Conservation (phyloP, 176 grass and related monocot species). For the Pontederia paniculata region DNA sequence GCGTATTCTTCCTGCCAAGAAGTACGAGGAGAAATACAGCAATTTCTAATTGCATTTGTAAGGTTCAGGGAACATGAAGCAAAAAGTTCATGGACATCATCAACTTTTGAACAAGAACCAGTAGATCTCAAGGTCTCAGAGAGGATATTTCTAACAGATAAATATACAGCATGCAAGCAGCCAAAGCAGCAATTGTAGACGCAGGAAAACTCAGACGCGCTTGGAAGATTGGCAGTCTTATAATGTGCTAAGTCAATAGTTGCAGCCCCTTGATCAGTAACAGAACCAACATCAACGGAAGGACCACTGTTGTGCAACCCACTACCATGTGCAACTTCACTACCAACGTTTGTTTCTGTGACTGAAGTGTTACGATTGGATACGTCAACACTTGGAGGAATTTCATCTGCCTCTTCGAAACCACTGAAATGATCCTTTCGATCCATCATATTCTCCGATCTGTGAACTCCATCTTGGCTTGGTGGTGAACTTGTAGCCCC, state of each 20-base stretch:
- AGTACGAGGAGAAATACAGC: conserved; percentile 33
- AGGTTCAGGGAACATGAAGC: conserved; percentile 59
- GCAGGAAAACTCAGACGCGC: conserved; percentile 33
- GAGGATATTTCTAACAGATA: conserved; percentile 40
- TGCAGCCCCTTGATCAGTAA: conserved; percentile 4
- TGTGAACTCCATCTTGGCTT: conserved; percentile 19
- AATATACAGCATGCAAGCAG: conserved; percentile 50
- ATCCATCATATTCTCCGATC: conserved; percentile 23
- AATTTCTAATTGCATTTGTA: conserved; percentile 41
- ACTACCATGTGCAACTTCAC: conserved; percentile 20
- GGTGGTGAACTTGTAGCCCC: conserved; percentile 4
- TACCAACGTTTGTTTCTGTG: conserved; percentile 12
- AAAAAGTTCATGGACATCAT: conserved; percentile 80
- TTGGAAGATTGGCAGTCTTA: conserved; percentile 15
- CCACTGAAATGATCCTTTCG: conserved; percentile 18
- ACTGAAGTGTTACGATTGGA: conserved; percentile 9
- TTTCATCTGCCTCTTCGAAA: conserved; percentile 22
- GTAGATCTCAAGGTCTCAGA: conserved; percentile 40
- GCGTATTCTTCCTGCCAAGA: conserved; percentile 21
- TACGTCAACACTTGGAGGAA: conserved; percentile 11
- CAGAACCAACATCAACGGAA: conserved; percentile 18
- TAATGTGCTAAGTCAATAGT: conserved; percentile 20
- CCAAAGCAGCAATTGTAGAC: conserved; percentile 56
- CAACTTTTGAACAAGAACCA: conserved; percentile 33
- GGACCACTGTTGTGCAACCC: conserved; percentile 16